phyloP scores from a whole-genome alignment of 208 protist genomes.

The Leishmania amazonensis region DNA sequence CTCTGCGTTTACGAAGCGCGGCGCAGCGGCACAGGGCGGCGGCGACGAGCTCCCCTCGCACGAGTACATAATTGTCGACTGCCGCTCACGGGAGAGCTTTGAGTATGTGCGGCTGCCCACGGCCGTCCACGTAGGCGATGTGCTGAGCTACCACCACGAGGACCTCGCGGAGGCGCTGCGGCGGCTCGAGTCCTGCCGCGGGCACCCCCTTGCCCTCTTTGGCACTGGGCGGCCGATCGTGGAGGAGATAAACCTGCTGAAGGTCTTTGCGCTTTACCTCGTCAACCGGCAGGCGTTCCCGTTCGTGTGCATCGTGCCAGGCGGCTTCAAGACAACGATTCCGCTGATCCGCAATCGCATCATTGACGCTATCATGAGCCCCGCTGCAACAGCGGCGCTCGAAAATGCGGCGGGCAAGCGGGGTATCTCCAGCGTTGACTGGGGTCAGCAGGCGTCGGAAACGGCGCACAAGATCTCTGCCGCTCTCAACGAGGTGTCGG shows the following conservation, averaged over 20 bases:
- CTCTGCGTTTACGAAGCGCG: constrained; percentile 48
- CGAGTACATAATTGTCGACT: constrained; percentile 90
- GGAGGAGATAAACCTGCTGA: constrained; percentile 91
- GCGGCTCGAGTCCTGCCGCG: constrained; percentile 43
- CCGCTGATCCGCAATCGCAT: constrained; percentile 59
- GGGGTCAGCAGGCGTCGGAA: constrained; percentile 18
- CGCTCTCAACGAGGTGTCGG: constrained; percentile 35
- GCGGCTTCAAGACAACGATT: constrained; percentile 77
- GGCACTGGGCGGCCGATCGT: constrained; percentile 40
- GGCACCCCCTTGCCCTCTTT: constrained; percentile 60
- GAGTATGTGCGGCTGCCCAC: constrained; percentile 84
- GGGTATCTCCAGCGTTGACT: neutral
- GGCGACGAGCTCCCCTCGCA: constrained; percentile 26
- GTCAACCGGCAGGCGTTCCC: constrained; percentile 64
- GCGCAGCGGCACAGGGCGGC: neutral
- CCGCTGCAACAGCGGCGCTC: constrained; percentile 17
- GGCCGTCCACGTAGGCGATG: constrained; percentile 68
- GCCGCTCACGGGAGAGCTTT: constrained; percentile 77
- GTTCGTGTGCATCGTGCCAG: constrained; percentile 71
- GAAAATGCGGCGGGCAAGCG: neutral
- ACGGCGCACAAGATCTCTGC: constrained; percentile 22
- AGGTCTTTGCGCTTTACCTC: constrained; percentile 83
- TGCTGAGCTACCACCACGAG: constrained; percentile 46
- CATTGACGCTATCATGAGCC: constrained; percentile 37
- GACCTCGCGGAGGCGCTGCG: constrained; percentile 44